These are phyloP conservation scores for Chiua virens DNA, from an alignment of 768 basidiomycete species.

Conservation along the genomic window DNA sequence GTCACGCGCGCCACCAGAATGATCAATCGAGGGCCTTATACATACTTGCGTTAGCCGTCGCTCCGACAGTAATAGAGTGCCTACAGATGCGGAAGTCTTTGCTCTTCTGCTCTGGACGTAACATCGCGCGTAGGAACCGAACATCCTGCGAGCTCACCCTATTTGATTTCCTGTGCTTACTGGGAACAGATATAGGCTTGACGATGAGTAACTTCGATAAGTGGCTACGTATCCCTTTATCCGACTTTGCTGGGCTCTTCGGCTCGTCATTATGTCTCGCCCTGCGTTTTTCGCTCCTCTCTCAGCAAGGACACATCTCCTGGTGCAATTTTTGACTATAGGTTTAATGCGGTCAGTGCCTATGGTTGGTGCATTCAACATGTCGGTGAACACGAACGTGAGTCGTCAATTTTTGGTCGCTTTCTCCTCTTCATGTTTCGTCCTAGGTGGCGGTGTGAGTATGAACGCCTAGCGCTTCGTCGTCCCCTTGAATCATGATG, in stretches of 20 bases:
- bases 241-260: background rate
- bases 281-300: background rate
- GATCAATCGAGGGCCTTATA: no score
- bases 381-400: slow-evolving; percentile 22
- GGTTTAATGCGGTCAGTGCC: background rate
- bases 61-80: no score
- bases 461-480: background rate
- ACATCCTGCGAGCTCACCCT: background rate
- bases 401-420: background rate
- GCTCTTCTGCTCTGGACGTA: no score
- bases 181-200: slow-evolving; percentile 11
- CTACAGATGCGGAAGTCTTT: no score
- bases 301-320: background rate
- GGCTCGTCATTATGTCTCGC: background rate
- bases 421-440: background rate
- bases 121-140: no score
- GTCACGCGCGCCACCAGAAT: no score
- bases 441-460: slow-evolving; percentile 23
- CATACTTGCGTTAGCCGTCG: no score
- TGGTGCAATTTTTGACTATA: background rate
- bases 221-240: background rate
- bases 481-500: background rate
- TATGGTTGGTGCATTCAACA: slow-evolving; percentile 12
- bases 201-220: background rate
- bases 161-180: background rate